Percentiles rank a stretch among this genome's conserved stretches.
These are phyloP conservation scores for Babesia ovis DNA, from an alignment of 169 alveolate genomes.

Conservation along the genomic window DNA sequence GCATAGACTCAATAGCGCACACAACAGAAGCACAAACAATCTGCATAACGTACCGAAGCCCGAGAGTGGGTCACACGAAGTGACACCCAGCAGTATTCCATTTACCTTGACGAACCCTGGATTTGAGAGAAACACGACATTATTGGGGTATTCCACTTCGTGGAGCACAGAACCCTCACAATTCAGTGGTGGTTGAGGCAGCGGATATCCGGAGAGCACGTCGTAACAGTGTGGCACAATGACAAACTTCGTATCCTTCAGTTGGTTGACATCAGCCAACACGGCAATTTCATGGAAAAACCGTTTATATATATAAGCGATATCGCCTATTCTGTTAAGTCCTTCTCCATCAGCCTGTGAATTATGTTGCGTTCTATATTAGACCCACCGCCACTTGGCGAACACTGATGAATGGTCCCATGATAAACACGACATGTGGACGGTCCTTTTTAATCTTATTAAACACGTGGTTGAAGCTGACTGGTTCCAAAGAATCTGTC, in stretches of 20 bases:
- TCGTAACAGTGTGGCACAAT: slow-evolving; percentile 68
- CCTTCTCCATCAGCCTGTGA: slow-evolving; percentile 51
- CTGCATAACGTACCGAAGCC: slow-evolving; percentile 54
- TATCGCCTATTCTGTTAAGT: slow-evolving; percentile 52
- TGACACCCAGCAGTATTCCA: slow-evolving; percentile 55
- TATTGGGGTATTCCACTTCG: slow-evolving; percentile 26
- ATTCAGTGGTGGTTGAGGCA: slow-evolving; percentile 71
- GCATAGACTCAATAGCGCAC: not conserved
- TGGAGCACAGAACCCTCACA: slow-evolving; percentile 19
- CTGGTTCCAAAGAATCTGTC: slow-evolving; percentile 55
- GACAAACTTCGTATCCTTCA: slow-evolving; percentile 47
- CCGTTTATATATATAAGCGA: slow-evolving; percentile 44
- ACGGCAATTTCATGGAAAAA: slow-evolving; percentile 48
- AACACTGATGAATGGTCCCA: slow-evolving; percentile 68
- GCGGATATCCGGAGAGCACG: slow-evolving; percentile 56
- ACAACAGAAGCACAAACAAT: not conserved
- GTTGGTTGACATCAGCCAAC: slow-evolving; percentile 13
- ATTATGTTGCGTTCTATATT: not conserved
- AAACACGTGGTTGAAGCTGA: slow-evolving; percentile 42
- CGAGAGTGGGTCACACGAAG: slow-evolving; percentile 67
- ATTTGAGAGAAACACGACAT: slow-evolving; percentile 61
- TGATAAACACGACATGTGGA: slow-evolving; percentile 64
- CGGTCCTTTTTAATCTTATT: slow-evolving; percentile 55
- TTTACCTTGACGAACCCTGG: slow-evolving; percentile 58
- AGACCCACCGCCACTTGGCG: slow-evolving; percentile 55